Base-by-base conservation (phyloP, 306 rosid species). In the Herpetospermum pedunculosum region DNA sequence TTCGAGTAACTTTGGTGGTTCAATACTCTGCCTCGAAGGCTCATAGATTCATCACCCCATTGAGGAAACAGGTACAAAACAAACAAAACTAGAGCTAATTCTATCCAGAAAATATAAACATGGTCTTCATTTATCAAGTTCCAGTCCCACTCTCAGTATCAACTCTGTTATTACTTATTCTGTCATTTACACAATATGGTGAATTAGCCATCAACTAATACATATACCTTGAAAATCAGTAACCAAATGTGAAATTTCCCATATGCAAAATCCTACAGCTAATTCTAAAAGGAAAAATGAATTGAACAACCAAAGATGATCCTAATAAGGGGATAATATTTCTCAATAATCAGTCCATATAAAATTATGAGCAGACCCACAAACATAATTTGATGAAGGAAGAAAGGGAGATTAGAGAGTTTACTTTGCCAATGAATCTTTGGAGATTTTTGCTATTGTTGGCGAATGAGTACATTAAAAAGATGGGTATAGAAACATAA, bases 361-460 rank as follows among this genome's bases (percentile, higher is more conserved):
- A 6, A 14, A 37, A 62, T 4, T 0, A 16, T 18, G 18, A n/a
- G 30, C 34, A 23, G 4, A 80, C 4, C 41, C 44, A 80, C 23
- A 65, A 28, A 32, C 68, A 21, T 9, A 32, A 43, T 6, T n/a
- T n/a, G n/a, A n/a, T 44, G 23, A 50, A 54, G 55, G 77, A 23
- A 72, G 37, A 68, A 25, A 38, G 3, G 25, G 59, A 63, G 59
- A 19, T 19, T 19, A 75, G 44, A 35, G 60, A 65, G 50, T 73
- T 73, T 83, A 92, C 96, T 25, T 84, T 87, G 75, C 98, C 96
- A 86, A 92, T 85, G 85, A 92, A 90, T 73, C 58, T 90, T 82
- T 87, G 84, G 76, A 92, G 60, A 71, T 90, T 90, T 69, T 78
- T 81, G 5, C 88, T 71, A 43, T 90, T 90, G 84, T 86, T 90